Conservation (phyloP, 2,329 filamentous ascomycete genomes). For the Fusarium buxicola region DNA sequence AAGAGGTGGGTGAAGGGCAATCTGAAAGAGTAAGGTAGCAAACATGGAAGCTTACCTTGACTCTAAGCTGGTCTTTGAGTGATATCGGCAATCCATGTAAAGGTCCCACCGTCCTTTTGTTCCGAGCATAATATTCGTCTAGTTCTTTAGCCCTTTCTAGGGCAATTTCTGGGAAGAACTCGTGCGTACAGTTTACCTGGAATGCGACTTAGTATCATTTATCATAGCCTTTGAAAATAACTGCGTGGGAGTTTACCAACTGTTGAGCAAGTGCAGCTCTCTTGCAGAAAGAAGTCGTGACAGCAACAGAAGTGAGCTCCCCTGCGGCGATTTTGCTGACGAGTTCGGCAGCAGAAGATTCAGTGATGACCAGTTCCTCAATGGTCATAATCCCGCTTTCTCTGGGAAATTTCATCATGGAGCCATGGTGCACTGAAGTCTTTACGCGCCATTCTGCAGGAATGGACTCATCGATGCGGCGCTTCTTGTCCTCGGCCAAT, state of each 20-base stretch:
- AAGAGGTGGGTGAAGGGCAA: no score
- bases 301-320: slow-evolving; percentile 55
- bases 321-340: slow-evolving; percentile 49
- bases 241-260: slow-evolving; percentile 50
- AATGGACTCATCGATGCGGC: slow-evolving; percentile 20
- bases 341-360: slow-evolving; percentile 57
- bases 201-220: neutral
- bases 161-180: slow-evolving; percentile 61
- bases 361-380: slow-evolving; percentile 66
- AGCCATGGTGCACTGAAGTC: neutral
- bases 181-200: slow-evolving; percentile 59
- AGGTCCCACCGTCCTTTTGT: slow-evolving; percentile 62
- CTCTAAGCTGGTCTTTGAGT: slow-evolving; percentile 59
- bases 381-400: slow-evolving; percentile 60
- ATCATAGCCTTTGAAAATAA: neutral
- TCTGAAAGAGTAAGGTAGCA: no score
- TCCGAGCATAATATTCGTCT: slow-evolving; percentile 57
- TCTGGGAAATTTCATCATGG: slow-evolving; percentile 13
- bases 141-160: slow-evolving; percentile 59
- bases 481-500: slow-evolving; percentile 17
- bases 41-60: slow-evolving; percentile 32
- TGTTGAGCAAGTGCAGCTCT: slow-evolving; percentile 65
- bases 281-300: slow-evolving; percentile 64
- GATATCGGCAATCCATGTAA: slow-evolving; percentile 71
- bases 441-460: slow-evolving; percentile 24